These are phyloP conservation scores for Amoebophrya sp. DNA, from an alignment of 169 alveolate genomes.

Conservation along the genomic window DNA sequence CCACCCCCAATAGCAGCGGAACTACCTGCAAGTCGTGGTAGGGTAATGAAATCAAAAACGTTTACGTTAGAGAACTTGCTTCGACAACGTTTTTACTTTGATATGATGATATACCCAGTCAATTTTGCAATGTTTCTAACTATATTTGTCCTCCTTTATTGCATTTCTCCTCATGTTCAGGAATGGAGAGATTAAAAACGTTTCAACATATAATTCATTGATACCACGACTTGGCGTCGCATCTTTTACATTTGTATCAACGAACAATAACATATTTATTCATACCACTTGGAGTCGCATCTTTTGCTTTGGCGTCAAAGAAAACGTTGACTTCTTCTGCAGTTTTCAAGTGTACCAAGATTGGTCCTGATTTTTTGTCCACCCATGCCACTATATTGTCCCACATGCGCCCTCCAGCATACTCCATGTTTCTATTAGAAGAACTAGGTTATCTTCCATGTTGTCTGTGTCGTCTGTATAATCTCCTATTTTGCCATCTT, in stretches of 20 bases:
- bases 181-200: no score
- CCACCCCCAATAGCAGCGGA: not conserved
- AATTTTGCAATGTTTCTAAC: no score
- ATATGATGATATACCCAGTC: no score
- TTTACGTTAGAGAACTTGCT: not conserved
- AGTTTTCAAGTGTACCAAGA: not conserved
- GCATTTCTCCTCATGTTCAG: no score
- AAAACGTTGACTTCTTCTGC: not conserved
- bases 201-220: no score
- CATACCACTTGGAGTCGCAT: not conserved
- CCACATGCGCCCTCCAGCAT: not conserved
- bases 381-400: not conserved
- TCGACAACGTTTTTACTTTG: not conserved
- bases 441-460: no score
- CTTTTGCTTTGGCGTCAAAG: not conserved
- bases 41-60: not conserved
- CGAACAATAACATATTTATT: not conserved
- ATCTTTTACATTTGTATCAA: no score
- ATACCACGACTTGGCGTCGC: no score
- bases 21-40: not conserved
- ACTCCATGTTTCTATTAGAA: not conserved
- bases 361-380: not conserved
- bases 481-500: no score
- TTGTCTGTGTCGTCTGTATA: no score
- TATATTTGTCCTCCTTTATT: no score